phyloP scores from a whole-genome alignment of 164 flowering plant genomes.

The Nymphaea colorata region DNA sequence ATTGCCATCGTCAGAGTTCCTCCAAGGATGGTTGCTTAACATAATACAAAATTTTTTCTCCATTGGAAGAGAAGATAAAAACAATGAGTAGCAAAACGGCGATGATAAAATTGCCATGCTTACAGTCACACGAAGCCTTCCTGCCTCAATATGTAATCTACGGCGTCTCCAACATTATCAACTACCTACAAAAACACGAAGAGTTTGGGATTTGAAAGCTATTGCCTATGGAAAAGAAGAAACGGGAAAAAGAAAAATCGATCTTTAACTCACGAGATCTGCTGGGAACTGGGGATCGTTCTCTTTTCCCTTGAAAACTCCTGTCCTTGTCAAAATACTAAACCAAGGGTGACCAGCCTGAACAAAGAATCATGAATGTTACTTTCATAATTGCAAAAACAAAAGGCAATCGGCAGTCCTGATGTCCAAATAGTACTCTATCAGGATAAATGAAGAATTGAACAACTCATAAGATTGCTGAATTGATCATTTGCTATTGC shows the following conservation, averaged over 20 bases:
- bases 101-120: no score
- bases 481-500: no score
- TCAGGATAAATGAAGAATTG: no score
- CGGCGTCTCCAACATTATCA: conserved; percentile 83
- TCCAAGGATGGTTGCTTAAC: no score
- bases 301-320: conserved; percentile 57
- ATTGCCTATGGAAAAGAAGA: neutral
- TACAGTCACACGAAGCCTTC: conserved; percentile 12
- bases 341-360: conserved; percentile 96
- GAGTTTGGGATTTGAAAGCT: neutral
- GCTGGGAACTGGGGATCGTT: conserved; percentile 67
- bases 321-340: conserved; percentile 85
- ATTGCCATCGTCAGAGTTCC: no score
- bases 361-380: conserved; percentile 1
- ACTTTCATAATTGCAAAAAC: no score
- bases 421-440: no score
- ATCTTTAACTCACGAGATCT: conserved; percentile 33
- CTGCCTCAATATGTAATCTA: conserved; percentile 54
- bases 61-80: no score
- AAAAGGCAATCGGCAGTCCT: no score
- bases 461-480: no score
- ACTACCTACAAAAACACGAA: conserved; percentile 46
- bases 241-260: neutral
- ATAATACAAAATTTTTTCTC: no score
- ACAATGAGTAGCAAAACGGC: no score